Conservation (phyloP, 331 rosid species). For the Spiraea crenata region DNA sequence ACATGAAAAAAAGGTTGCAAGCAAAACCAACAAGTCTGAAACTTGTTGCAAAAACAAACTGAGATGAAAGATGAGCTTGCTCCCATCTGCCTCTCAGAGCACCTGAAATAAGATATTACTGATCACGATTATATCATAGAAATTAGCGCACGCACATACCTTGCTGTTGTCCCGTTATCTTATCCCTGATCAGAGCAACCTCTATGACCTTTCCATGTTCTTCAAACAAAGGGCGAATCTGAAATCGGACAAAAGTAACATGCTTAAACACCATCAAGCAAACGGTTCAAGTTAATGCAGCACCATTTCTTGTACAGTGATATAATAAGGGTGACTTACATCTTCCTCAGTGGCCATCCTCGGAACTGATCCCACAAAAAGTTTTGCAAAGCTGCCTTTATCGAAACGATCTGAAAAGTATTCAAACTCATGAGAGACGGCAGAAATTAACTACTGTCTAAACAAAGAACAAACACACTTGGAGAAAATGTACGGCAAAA, state of each 20-base stretch:
- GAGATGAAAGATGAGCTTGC: constrained; percentile 79
- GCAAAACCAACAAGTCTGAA: constrained; percentile 77
- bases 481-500: background rate
- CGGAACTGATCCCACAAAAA: constrained; percentile 92
- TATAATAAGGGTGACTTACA: constrained; percentile 38
- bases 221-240: constrained; percentile 94
- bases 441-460: background rate
- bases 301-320: background rate
- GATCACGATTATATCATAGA: constrained; percentile 42
- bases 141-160: constrained; percentile 52
- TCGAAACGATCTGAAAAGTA: constrained; percentile 55
- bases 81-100: constrained; percentile 78
- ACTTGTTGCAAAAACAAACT: constrained; percentile 80
- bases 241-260: constrained; percentile 29
- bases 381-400: constrained; percentile 75
- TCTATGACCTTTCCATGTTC: constrained; percentile 89
- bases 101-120: constrained; percentile 74
- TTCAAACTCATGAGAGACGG: background rate
- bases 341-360: constrained; percentile 85
- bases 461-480: background rate
- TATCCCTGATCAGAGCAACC: constrained; percentile 90
- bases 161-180: constrained; percentile 92
- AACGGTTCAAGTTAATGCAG: background rate
- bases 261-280: constrained; percentile 4
- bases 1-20: constrained; percentile 54